Percentiles rank a stretch among this genome's conserved stretches.
Conservation (phyloP, 495 filamentous ascomycete genomes). For the Pyronema omphalodes region DNA sequence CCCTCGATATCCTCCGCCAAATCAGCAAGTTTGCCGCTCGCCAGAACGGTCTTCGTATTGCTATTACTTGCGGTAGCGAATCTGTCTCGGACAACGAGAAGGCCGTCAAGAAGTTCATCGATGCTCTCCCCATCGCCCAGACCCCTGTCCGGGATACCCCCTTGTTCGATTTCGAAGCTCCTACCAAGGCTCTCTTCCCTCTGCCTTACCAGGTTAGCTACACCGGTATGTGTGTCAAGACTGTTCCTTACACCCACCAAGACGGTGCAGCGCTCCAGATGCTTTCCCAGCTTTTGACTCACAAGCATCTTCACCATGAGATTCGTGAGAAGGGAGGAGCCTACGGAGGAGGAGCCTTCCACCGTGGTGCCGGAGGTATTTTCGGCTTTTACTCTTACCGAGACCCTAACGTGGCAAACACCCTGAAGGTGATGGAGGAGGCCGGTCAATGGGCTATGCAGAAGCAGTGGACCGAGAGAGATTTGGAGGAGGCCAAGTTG, state of each 20-base stretch:
- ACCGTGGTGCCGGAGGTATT: conserved; percentile 54
- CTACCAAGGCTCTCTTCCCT: conserved; percentile 66
- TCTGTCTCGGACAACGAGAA: conserved; percentile 50
- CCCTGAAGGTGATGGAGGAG: conserved; percentile 63
- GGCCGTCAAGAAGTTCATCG: conserved; percentile 22
- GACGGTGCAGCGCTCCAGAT: conserved; percentile 65
- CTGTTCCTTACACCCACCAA: conserved; percentile 63
- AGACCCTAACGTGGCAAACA: conserved; percentile 88
- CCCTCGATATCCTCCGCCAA: conserved; percentile 63
- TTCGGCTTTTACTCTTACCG: conserved; percentile 94
- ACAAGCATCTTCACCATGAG: conserved; percentile 92
- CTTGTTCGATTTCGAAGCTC: conserved; percentile 25
- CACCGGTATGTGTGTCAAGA: conserved; percentile 58
- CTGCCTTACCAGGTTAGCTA: conserved; percentile 97
- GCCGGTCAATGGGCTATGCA: conserved; percentile 72
- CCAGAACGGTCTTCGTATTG: conserved; percentile 43
- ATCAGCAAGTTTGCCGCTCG: conserved; percentile 26
- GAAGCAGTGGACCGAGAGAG: conserved; percentile 64
- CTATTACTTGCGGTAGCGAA: conserved; percentile 69
- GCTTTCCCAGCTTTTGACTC: conserved; percentile 82
- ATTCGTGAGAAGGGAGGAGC: conserved; percentile 96
- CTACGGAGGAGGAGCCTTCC: conserved; percentile 82
- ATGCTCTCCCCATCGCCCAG: conserved; percentile 5
- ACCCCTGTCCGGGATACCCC: conserved; percentile 24
- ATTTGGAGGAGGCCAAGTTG: conserved; percentile 90